Conservation (phyloP, 257 asterid species). For the Nicotiana obtusifolia region DNA sequence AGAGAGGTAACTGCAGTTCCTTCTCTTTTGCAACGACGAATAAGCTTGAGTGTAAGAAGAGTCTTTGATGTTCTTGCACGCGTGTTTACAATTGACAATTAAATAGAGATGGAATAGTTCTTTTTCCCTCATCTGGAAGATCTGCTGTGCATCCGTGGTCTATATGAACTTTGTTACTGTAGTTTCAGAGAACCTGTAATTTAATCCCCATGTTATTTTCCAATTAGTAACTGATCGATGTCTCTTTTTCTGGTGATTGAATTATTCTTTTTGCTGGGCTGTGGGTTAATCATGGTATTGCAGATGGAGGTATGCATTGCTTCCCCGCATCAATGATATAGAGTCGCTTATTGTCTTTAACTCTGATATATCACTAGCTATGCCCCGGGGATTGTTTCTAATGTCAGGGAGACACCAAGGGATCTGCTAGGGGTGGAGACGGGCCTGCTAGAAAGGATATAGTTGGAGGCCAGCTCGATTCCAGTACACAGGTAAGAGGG, state of each 20-base stretch:
- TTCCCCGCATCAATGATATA: constrained; percentile 1
- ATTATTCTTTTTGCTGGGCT: constrained; percentile 8
- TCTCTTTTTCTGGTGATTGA: constrained; percentile 16
- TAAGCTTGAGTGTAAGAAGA: neutral
- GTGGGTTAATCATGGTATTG: constrained; percentile 16
- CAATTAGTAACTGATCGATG: neutral
- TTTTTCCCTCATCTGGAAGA: neutral
- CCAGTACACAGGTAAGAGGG: constrained; percentile 37
- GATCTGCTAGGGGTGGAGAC: constrained; percentile 45
- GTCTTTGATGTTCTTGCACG: neutral
- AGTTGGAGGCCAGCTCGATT: constrained; percentile 35
- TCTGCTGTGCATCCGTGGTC: neutral
- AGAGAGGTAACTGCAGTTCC: constrained; percentile 41
- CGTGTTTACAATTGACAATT: neutral
- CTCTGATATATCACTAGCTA: neutral
- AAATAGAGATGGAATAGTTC: neutral
- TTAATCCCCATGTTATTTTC: neutral
- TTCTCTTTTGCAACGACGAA: neutral
- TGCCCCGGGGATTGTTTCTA: constrained; percentile 15
- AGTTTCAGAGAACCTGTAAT: neutral
- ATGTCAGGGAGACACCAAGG: constrained; percentile 58
- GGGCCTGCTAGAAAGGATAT: constrained; percentile 33
- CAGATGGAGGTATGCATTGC: constrained; percentile 55
- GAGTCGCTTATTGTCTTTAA: neutral
- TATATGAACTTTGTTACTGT: neutral